These are phyloP conservation scores for Arachis stenosperma DNA, from an alignment of 306 rosid genomes.

Conservation along the genomic window DNA sequence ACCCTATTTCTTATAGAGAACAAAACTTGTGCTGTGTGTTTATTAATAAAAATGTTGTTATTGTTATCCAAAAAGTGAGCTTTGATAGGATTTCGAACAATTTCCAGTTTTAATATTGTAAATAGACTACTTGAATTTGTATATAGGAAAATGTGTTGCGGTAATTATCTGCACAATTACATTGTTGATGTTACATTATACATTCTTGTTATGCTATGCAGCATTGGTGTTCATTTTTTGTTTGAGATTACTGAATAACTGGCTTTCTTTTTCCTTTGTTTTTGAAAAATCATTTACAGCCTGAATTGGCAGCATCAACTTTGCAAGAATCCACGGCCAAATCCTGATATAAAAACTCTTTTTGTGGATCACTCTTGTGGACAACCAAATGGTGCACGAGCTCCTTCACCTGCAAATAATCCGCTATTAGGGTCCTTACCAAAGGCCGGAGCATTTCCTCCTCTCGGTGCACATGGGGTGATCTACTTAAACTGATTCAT, in stretches of 20 bases:
- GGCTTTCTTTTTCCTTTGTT: conserved; percentile 1
- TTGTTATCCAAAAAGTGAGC: conserved; percentile 1
- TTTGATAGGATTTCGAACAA: not conserved
- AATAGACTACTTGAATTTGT: not conserved
- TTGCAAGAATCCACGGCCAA: conserved; percentile 95
- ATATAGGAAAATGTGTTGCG: not conserved
- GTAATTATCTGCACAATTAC: conserved; percentile 8
- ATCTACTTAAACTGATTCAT: conserved; percentile 37
- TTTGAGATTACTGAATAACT: conserved; percentile 17
- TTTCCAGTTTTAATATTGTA: conserved; percentile 1
- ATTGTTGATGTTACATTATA: not conserved
- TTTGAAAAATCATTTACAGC: conserved; percentile 52
- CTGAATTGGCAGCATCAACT: conserved; percentile 99
- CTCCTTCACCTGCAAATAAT: conserved; percentile 94
- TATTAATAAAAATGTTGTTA: conserved; percentile 9
- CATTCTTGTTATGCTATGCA: not conserved
- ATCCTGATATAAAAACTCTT: conserved; percentile 99
- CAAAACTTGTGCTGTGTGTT: conserved; percentile 7
- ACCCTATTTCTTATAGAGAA: not conserved
- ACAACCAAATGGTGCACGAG: conserved; percentile 96
- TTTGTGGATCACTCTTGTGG: conserved; percentile 99
- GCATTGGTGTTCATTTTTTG: conserved; percentile 9
- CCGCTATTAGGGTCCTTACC: conserved; percentile 90
- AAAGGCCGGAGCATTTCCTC: conserved; percentile 95
- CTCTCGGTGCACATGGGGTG: conserved; percentile 97